Evolutionary conservation across 2,329 filamentous ascomycete genomes (phyloP), one percentile per base, ranked within the genome.

Genomic region (Talaromyces sp.): DNA sequence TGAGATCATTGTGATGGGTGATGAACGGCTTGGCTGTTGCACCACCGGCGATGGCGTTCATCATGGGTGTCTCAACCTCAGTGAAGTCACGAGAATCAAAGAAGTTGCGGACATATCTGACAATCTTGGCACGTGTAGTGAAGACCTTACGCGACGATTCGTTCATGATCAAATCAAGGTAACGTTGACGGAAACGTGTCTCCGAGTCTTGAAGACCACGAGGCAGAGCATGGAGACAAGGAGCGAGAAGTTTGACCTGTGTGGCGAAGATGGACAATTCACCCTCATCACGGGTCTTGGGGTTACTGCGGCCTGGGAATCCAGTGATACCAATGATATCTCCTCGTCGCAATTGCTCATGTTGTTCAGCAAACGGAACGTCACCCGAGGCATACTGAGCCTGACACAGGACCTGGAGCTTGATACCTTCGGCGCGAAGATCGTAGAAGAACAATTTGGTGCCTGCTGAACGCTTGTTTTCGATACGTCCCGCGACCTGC

Each of bases 101-200:
- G 81, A 88, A 99, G 67, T 84, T 83, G 65, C 94, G 89, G 65
- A 99, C 88, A 72, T 91, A 97, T 61, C 84, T 86, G 70, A 96
- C 85, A 69, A 97, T 92, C 83, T 90, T 91, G 69, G 90, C 85
- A 57, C 94, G 85, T 39, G 89, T 91, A 68, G 91, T 82, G 74
- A 97, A 89, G 59, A 92, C 88, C 60, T 95, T 84, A 57, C 91
- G 85, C 46, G 89, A 90, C 62, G 82, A 82, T 69, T 96, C 89
- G 77, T 99, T 97, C 88, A 97, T 96, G 76, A 99, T 94, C 66
- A 99, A 80, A 75, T 99, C 94, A 54, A 99, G 85, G 74, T 96
- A 96, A 60, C 93, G 85, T 79, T 96, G 89, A 67, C 95, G 89
- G 82, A 91, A 92, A 61, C 94, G 86, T 75, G 92, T 89, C 77